Percentiles rank a stretch among this genome's conserved stretches.
phyloP scores from a whole-genome alignment of 2,329 filamentous ascomycete species.

The Aplosporella prunicola region DNA sequence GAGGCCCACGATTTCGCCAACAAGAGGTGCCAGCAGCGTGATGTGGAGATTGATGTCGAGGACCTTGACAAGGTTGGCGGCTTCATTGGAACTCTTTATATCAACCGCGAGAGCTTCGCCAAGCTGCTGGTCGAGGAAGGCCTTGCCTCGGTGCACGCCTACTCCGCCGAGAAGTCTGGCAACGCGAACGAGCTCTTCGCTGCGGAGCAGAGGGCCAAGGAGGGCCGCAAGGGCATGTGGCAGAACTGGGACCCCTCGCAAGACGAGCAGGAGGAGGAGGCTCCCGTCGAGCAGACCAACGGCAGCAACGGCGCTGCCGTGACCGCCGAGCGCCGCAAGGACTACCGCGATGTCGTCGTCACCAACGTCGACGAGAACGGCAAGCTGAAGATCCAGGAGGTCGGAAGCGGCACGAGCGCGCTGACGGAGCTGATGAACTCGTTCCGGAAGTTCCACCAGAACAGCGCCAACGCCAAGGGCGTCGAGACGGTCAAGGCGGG shows the following conservation, averaged over 20 bases:
- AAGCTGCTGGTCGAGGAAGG: slow-evolving; percentile 91
- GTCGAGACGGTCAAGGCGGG: slow-evolving; percentile 78
- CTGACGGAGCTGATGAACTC: slow-evolving; percentile 82
- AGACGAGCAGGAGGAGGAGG: slow-evolving; percentile 54
- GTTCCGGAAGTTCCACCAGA: slow-evolving; percentile 85
- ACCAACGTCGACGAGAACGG: slow-evolving; percentile 80
- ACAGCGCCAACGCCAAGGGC: slow-evolving; percentile 66
- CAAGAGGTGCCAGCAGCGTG: slow-evolving; percentile 80
- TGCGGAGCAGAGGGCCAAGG: slow-evolving; percentile 83
- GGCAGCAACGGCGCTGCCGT: slow-evolving; percentile 41
- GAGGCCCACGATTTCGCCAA: slow-evolving; percentile 90
- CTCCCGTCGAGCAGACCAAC: slow-evolving; percentile 38
- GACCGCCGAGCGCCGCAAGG: slow-evolving; percentile 58
- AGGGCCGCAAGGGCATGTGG: slow-evolving; percentile 80
- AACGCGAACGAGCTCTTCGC: slow-evolving; percentile 79
- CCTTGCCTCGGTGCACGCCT: slow-evolving; percentile 81
- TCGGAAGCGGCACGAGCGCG: slow-evolving; percentile 75
- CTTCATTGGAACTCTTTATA: slow-evolving; percentile 89
- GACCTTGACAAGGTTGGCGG: slow-evolving; percentile 94
- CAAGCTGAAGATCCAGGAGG: slow-evolving; percentile 81
- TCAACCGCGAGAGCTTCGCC: slow-evolving; percentile 92
- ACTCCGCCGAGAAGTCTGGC: slow-evolving; percentile 91
- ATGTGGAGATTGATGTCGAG: slow-evolving; percentile 91
- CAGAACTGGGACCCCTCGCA: slow-evolving; percentile 87
- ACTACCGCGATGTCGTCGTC: slow-evolving; percentile 90